A percentile compares a stretch with the other conserved stretches of the same genome.
phyloP scores from a whole-genome alignment of 1,284 basidiomycete genomes.

The Irpex sp. region DNA sequence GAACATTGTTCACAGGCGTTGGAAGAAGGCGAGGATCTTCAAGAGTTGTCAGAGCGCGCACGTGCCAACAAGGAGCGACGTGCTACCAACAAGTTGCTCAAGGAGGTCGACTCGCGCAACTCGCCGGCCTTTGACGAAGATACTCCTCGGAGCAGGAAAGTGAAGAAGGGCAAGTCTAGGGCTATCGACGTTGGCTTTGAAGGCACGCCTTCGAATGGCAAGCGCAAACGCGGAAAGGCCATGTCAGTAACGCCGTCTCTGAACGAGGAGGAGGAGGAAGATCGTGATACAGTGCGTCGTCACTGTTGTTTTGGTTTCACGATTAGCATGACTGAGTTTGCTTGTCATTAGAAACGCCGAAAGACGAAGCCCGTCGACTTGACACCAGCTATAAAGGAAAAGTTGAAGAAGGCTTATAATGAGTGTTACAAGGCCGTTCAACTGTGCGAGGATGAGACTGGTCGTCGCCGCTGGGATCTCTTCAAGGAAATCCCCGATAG shows the following conservation, averaged over 20 bases:
- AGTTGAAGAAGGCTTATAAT: conserved; percentile 83
- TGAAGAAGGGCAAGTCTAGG: conserved; percentile 66
- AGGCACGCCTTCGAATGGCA: conserved; percentile 41
- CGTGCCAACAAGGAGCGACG: conserved; percentile 63
- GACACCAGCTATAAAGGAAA: conserved; percentile 55
- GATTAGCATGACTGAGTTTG: neutral
- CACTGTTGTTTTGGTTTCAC: neutral
- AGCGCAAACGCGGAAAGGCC: conserved; percentile 74
- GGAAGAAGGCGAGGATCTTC: conserved; percentile 85
- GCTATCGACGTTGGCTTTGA: conserved; percentile 46
- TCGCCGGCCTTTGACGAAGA: conserved; percentile 65
- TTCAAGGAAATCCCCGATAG: conserved; percentile 80
- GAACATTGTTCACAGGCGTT: conserved; percentile 51
- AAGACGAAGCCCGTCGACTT: conserved; percentile 60
- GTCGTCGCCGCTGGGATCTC: conserved; percentile 78
- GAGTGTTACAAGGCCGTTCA: conserved; percentile 81
- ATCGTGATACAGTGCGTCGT: conserved; percentile 56
- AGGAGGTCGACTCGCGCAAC: conserved; percentile 37
- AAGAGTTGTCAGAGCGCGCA: conserved; percentile 65
- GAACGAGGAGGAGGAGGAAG: conserved; percentile 66
- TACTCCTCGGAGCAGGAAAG: conserved; percentile 49
- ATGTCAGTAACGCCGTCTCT: conserved; percentile 75
- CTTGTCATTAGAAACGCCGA: conserved; percentile 63
- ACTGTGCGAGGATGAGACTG: conserved; percentile 67
- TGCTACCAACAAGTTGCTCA: conserved; percentile 25